Percentiles rank a stretch among this genome's conserved stretches.
Conservation (phyloP, 176 grass and related monocot species). For the Oryza australiensis region DNA sequence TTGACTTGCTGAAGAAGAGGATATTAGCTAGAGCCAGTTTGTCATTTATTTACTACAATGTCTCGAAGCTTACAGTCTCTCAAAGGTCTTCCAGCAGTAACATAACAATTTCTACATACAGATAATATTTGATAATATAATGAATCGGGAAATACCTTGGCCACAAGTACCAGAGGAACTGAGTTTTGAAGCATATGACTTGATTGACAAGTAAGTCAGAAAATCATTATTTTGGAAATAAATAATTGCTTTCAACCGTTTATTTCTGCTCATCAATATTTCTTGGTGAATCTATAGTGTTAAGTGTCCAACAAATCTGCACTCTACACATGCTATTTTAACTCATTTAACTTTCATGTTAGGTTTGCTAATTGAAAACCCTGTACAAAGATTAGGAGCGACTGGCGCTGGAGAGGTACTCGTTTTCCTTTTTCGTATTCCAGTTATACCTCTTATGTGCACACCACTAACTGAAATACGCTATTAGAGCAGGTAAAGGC, state of each 20-base stretch:
- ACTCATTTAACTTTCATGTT: not conserved
- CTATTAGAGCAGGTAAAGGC: constrained; percentile 96
- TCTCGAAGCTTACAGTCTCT: not conserved
- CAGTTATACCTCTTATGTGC: not conserved
- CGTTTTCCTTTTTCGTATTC: constrained; percentile 34
- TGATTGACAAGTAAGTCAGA: constrained; percentile 82
- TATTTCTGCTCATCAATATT: not conserved
- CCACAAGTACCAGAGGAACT: constrained; percentile 86
- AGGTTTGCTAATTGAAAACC: constrained; percentile 89
- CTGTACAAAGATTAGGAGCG: constrained; percentile 83
- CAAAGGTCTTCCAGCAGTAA: not conserved
- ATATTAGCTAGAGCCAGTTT: not conserved
- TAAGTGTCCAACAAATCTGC: not conserved
- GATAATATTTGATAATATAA: constrained; percentile 99
- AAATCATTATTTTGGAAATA: not conserved
- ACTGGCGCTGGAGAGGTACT: constrained; percentile 92
- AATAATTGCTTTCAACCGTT: not conserved
- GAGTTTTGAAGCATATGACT: constrained; percentile 73
- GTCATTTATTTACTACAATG: not conserved
- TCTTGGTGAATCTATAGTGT: not conserved
- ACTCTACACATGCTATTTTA: not conserved
- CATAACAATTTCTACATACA: constrained; percentile 33
- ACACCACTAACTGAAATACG: constrained; percentile 49
- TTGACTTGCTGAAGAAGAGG: not conserved
- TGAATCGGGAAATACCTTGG: constrained; percentile 98